Conservation (phyloP, 805 yeast genomes). For the Starmera pachycereana region DNA sequence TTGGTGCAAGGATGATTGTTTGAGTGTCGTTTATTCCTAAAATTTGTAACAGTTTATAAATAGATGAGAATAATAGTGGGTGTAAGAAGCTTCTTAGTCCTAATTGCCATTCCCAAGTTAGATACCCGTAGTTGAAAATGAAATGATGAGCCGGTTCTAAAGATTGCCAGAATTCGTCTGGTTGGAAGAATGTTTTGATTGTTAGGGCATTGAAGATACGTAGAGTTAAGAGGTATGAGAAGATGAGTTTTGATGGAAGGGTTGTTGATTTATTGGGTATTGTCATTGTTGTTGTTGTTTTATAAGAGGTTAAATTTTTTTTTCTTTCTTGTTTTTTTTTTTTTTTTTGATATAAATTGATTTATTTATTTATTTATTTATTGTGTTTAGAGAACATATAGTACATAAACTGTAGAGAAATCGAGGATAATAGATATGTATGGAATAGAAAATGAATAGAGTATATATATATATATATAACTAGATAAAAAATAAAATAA, state of each 20-base stretch:
- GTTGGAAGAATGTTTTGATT: constrained; percentile 76
- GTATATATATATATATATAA: background rate
- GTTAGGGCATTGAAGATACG: constrained; percentile 55
- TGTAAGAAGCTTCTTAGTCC: constrained; percentile 71
- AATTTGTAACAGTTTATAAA: constrained; percentile 25
- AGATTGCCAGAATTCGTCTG: constrained; percentile 92
- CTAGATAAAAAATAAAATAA: background rate
- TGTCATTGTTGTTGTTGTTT: background rate
- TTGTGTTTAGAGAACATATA: too few relatives aligned
- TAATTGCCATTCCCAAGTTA: constrained; percentile 91
- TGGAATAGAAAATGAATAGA: background rate
- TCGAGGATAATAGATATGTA: too few relatives aligned
- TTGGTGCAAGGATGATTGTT: constrained; percentile 45
- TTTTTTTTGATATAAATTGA: background rate
- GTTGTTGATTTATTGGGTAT: background rate
- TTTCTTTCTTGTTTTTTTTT: background rate
- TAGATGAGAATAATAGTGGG: constrained; percentile 57
- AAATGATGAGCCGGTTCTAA: constrained; percentile 81
- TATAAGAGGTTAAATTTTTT: background rate
- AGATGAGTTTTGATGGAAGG: background rate
- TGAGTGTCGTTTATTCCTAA: constrained; percentile 26
- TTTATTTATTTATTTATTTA: too few relatives aligned
- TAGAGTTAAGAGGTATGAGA: constrained; percentile 26
- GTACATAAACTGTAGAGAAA: too few relatives aligned
- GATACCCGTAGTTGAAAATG: constrained; percentile 70